Evolutionary conservation across 176 grass and related monocot genomes (phyloP).

Genomic region (barley (Hordeum vulgare)): DNA sequence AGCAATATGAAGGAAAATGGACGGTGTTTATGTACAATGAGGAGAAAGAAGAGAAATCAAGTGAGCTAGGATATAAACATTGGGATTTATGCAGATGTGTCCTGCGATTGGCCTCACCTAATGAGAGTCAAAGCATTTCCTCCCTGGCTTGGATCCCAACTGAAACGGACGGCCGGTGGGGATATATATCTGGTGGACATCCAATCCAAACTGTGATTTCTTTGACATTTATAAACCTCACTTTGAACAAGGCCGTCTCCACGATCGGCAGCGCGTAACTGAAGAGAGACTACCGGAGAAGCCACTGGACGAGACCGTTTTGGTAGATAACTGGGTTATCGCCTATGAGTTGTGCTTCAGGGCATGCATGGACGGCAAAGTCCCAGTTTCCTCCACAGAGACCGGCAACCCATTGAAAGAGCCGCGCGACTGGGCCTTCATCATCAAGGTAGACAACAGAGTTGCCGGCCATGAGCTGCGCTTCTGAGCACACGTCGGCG

Average conservation of each 20-base stretch:
- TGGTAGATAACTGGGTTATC: not conserved
- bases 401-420: not conserved
- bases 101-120: too few species aligned
- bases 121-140: too few species aligned
- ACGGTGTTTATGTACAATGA: too few species aligned
- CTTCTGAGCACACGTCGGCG: not conserved
- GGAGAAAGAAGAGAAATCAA: not conserved
- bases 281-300: not conserved
- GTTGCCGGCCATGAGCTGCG: not conserved
- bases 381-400: not conserved
- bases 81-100: too few species aligned
- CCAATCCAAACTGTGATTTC: too few species aligned
- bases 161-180: too few species aligned
- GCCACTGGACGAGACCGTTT: not conserved
- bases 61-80: not conserved
- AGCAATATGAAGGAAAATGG: too few species aligned
- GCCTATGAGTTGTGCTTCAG: not conserved
- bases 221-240: not conserved
- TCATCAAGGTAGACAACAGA: not conserved
- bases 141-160: too few species aligned
- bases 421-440: not conserved
- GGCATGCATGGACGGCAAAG: not conserved
- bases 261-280: too few species aligned
- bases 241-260: too few species aligned
- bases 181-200: too few species aligned